Evolutionary conservation across 768 basidiomycete species (phyloP), one percentile per base, ranked within the genome.

Genomic region (Tulasnella sp.): DNA sequence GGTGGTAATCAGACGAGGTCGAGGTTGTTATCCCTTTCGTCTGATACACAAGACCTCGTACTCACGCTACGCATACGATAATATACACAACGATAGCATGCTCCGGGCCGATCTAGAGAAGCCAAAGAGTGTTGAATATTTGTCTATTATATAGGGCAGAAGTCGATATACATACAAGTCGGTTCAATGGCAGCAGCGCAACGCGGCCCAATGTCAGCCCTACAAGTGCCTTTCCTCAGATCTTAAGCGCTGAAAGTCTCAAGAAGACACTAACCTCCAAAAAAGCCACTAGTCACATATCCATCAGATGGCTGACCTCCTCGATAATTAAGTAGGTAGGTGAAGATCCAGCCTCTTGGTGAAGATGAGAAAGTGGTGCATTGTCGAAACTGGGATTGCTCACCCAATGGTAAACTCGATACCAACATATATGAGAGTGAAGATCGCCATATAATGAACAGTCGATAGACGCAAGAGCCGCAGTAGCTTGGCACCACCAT

Each of bases 121-220:
- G n/a, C n/a, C n/a, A n/a, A n/a, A n/a, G 12, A 21, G 38, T 10
- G 21, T 11, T 31, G 7, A 15, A 1, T 27, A 25, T 9, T 9
- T 2, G 10, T 42, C 5, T n/a, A 17, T 5, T 2, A 30, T 3
- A 7, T 34, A 41, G 12, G 2, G 5, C 4, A 17, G n/a, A 31
- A 31, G 56, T 11, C n/a, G 17, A 17, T 27, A 10, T 5, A 58
- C 64, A 21, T 59, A 75, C 76, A 65, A 69, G 70, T 45, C 71
- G 66, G 62, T 78, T 82, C 4, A 82, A 68, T 67, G 75, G 77
- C 21, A 82, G 70, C 7, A 82, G 71, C 1, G 70, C 67, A 4
- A 83, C 68, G 24, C 82, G 74, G 0, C 82, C 81, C 3, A 80
- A 58, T 0, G 78, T 79, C 12, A 82, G 65, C 15, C 76, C 76